Base-by-base conservation (phyloP, 1,139 yeast genomes). In the Blastobotrys illinoisensis region DNA sequence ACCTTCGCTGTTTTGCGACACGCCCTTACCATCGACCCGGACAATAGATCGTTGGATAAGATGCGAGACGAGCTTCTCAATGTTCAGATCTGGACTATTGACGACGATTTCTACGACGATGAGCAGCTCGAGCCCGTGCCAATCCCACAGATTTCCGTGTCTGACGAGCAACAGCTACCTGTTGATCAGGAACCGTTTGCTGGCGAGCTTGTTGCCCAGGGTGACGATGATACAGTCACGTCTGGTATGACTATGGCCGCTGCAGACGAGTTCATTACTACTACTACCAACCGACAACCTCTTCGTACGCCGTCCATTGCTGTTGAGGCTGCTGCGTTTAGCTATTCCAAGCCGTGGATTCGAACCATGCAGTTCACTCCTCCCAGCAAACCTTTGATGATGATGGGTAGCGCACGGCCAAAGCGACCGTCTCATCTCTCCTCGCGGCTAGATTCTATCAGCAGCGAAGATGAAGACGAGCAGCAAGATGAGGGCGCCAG, bases 11-110 rank as follows among this genome's bases (percentile, higher is more conserved):
- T 88, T 0, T 78, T 91, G 66, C 80, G 96, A 59, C 81, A 81
- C 62, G 79, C 88, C 59, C 77, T 93, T 56, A 86, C 95, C 18
- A 80, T 91, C 58, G 97, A 91, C 72, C 99, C 99, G 1, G 80
- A 79, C 49, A 88, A 91, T 71, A 82, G 99, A 64, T 85, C 85
- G 62, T 74, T 93, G 59, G 65, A 67, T 1, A 73, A 74, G 56
- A 80, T 90, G 74, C 80, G 80, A 59, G 70, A 72, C 6, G 95
- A 88, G 64, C 73, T 91, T 53, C 66, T 72, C 19, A 76, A 75
- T 51, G 79, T 89, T 49, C 80, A 81, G 55, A 83, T 79, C 60
- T 86, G 93, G 74, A 89, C 97, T 13, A 81, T 88, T 56, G 97
- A 79, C 50, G 77, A 76, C 32, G 74, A 78, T 46, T 75, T 71